Evolutionary conservation across 805 yeast genomes (phyloP), one percentile per base, ranked within the genome.

Genomic region (Metschnikowia gruessii): DNA sequence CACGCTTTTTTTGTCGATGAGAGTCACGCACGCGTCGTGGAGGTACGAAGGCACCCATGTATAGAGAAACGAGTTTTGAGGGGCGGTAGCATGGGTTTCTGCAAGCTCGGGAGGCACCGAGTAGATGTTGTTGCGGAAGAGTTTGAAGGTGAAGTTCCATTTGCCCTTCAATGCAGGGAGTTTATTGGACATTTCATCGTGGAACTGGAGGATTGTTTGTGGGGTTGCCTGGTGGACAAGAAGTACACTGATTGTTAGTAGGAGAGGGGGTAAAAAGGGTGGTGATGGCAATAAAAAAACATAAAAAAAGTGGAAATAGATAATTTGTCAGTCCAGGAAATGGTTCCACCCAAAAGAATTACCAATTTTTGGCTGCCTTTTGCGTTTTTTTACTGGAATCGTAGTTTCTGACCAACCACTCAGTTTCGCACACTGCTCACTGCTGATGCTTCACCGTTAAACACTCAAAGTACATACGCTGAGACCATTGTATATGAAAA

Each of bases 101-200:
- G 60, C 61, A 18, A 57, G 37, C 16, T 62, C 68, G 4, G 70
- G 73, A 0, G 81, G 79, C 28, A 69, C 63, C 16, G 80, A 69
- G 66, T 70, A 67, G 54, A 79, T 63, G 70, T 85, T 87, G 55
- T 81, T 83, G 30, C 86, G 65, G 61, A 81, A 86, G 31, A 87
- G 78, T 56, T 79, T 82, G 53, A 85, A 74, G 42, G 79, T 86
- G 55, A 85, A 82, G 35, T 69, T 71, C 95, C 95, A 87, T 37
- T 81, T 74, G 3, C 76, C 89, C 24, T 77, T 66, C 2, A 75
- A 57, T 15, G 75, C 70, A 1, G 94, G 91, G 13, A 83, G 70
- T 50, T 81, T 82, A 55, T 84, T 84, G 3, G 85, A 76, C 13
- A 87, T 74, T 46, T 77, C 75, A 61, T 87, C 95, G 59, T 85